Conservation (phyloP, 129 eudicot genomes). For the Smallanthus sonchifolius region DNA sequence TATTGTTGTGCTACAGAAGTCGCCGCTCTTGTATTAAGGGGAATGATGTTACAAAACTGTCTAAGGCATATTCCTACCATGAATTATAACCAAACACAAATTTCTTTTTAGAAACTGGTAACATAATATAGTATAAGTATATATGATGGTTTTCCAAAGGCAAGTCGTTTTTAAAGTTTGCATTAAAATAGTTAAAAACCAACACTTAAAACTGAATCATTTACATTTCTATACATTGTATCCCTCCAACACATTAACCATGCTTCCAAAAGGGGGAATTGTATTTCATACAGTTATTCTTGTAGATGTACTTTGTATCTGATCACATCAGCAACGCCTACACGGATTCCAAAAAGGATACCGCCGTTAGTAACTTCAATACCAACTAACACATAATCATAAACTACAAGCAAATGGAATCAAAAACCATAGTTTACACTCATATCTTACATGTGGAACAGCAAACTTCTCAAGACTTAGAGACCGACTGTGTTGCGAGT, state of each 20-base stretch:
- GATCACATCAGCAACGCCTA: background rate
- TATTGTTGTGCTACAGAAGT: too few species aligned
- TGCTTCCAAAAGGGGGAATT: background rate
- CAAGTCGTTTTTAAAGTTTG: background rate
- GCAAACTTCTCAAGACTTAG: slow-evolving; percentile 47
- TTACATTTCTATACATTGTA: background rate
- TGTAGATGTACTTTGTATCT: background rate
- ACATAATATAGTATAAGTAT: too few species aligned
- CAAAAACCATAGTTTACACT: background rate
- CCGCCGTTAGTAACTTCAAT: background rate
- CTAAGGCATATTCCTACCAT: too few species aligned
- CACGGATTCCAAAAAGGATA: background rate
- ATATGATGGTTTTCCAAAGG: too few species aligned
- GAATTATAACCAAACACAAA: too few species aligned
- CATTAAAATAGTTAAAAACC: background rate
- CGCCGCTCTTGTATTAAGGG: too few species aligned
- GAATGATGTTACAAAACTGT: too few species aligned
- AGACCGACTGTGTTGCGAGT: slow-evolving; percentile 30
- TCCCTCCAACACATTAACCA: slow-evolving; percentile 1
- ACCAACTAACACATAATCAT: background rate
- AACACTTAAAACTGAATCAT: background rate
- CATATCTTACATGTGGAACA: slow-evolving; percentile 44
- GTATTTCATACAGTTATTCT: background rate
- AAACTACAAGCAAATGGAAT: background rate
- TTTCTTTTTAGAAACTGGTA: too few species aligned